A percentile compares a stretch with the other conserved stretches of the same genome.
phyloP scores from a whole-genome alignment of 1,284 basidiomycete species.

The Macrocystidia cucumis region DNA sequence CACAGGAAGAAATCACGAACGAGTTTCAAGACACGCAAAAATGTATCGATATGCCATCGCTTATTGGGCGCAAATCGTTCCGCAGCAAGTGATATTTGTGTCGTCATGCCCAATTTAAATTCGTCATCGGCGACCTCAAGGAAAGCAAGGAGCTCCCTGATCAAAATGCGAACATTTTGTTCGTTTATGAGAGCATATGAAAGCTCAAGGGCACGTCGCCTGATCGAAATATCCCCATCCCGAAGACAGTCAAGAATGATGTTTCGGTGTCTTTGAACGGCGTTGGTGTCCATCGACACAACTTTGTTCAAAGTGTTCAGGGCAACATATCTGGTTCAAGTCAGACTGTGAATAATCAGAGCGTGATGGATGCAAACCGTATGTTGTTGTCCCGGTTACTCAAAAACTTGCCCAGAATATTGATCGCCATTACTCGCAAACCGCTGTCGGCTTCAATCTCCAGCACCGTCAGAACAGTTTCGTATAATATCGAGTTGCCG shows the following conservation, averaged over 20 bases:
- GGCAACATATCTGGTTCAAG: conserved; percentile 78
- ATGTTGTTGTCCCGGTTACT: conserved; percentile 99
- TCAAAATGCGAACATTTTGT: conserved; percentile 87
- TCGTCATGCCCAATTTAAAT: conserved; percentile 97
- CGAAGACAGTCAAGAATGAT: conserved; percentile 98
- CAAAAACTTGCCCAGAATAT: conserved; percentile 97
- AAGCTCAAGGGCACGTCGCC: conserved; percentile 91
- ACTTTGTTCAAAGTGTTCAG: conserved; percentile 99
- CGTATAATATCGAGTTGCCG: conserved; percentile 97
- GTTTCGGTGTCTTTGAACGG: conserved; percentile 96
- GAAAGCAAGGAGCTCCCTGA: conserved; percentile 91
- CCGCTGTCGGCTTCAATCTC: conserved; percentile 98
- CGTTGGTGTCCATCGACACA: conserved; percentile 96
- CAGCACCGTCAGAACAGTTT: conserved; percentile 95
- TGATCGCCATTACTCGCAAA: conserved; percentile 98
- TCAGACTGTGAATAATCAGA: conserved; percentile 3
- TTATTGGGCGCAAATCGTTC: conserved; percentile 97
- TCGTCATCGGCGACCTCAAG: conserved; percentile 98
- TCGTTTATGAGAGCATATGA: conserved; percentile 98
- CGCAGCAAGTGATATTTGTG: conserved; percentile 93
- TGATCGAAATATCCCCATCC: conserved; percentile 98
- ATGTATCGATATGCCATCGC: conserved; percentile 99
- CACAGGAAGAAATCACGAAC: conserved; percentile 36
- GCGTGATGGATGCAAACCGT: conserved; percentile 43
- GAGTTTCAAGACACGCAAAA: conserved; percentile 87